Evolutionary conservation across 163 green algal genomes (phyloP).

Genomic region (Smithsoniella earleae): DNA sequence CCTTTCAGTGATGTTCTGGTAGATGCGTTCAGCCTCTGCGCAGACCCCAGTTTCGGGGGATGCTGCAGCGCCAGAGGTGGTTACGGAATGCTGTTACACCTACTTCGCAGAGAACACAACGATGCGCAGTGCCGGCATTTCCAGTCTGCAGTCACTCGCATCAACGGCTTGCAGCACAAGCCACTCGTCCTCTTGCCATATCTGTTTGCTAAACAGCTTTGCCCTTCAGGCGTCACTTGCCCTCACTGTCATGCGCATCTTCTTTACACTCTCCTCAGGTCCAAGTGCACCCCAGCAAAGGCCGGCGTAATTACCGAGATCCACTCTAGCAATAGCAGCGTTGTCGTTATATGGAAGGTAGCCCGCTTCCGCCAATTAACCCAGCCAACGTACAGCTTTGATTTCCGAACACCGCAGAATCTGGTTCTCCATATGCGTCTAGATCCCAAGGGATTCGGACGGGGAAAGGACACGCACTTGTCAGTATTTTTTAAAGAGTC

Average conservation of each 20-base stretch:
- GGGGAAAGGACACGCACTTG: slow-evolving; percentile 15
- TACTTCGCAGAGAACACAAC: slow-evolving; percentile 15
- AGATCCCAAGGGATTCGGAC: slow-evolving; percentile 21
- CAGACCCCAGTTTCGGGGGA: slow-evolving; percentile 11
- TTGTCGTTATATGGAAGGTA: slow-evolving; percentile 30
- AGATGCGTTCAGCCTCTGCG: slow-evolving; percentile 23
- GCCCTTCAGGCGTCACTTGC: slow-evolving; percentile 3
- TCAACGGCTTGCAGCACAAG: slow-evolving; percentile 29
- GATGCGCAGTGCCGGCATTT: slow-evolving; percentile 23
- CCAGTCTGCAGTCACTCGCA: slow-evolving; percentile 26
- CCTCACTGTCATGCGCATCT: slow-evolving; percentile 28
- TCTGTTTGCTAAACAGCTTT: slow-evolving; percentile 28
- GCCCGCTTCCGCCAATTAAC: slow-evolving; percentile 21
- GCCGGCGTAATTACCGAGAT: slow-evolving; percentile 18
- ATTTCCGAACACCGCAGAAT: slow-evolving; percentile 30
- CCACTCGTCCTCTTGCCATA: slow-evolving; percentile 26
- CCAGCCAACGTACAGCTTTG: slow-evolving; percentile 28
- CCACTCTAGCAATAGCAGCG: slow-evolving; percentile 12
- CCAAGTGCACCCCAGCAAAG: slow-evolving; percentile 16
- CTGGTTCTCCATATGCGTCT: slow-evolving; percentile 17
- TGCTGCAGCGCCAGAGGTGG: slow-evolving; percentile 28
- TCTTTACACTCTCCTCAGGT: slow-evolving; percentile 6
- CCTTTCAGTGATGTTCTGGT: slow-evolving; percentile 28
- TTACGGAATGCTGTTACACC: slow-evolving; percentile 28
- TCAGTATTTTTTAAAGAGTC: slow-evolving; percentile 28